Base-by-base conservation (phyloP, 2,329 filamentous ascomycete species). In the Trichoderma asperellum region DNA sequence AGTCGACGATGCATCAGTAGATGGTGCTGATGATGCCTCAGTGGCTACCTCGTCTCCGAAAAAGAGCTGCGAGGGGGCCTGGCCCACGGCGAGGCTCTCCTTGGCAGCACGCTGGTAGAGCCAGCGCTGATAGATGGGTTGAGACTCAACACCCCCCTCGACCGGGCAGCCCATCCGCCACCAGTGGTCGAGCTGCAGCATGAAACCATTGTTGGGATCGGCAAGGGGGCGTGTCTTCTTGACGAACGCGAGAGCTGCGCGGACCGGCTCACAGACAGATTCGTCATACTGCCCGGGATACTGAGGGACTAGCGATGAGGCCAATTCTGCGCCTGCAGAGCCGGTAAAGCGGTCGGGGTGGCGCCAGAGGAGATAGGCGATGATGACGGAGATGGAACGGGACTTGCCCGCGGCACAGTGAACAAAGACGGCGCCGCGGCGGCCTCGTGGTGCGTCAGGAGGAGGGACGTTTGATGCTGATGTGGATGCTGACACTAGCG, bases 391-490 rank as follows among this genome's bases (percentile, higher is more conserved):
- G 73, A 95, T 92, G 59, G 95, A 98, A 70, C 96, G 92, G 40
- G 94, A 97, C 81, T 96, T 97, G 65, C 96, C 96, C 89, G 97
- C 97, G 27, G 94, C 95, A 85, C 96, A 97, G 81, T 87, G 84
- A 11, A 89, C 86, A 68, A 85, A 86, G 34, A 89, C 86, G 16
- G 81, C 85, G 34, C 82, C 81, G 70, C 61, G 65, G 53, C 70
- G 70, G 70, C 40, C 40, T 7, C 40, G 72, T 57, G 37, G 71
- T 70, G 64, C 72, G 68, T 70, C 29, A 34, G 18, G 18, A 6
- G 34, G 35, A 6, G 52, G 35, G 11, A 27, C 21, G 1, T 21
- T 35, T 16, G 40, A 14, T 6, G 21, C 24, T 47, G 58, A n/a
- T 16, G 58, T 10, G 32, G 35, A 47, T 29, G 35, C 8, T n/a